phyloP scores from a whole-genome alignment of 208 protist genomes.

The Vickermania ingenoplastis region DNA sequence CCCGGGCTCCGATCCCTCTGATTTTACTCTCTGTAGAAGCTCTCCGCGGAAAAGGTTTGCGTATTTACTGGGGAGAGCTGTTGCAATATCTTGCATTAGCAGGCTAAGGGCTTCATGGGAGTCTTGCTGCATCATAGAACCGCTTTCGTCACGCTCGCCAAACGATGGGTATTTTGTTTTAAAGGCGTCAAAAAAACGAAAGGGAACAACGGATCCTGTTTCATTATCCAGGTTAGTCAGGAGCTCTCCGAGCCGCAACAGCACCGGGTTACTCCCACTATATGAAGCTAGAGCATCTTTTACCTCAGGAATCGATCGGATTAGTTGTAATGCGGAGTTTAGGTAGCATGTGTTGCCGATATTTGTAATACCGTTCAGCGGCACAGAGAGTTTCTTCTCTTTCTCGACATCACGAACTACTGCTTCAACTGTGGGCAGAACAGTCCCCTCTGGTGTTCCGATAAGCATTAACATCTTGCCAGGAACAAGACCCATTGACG shows the following conservation, averaged over 20 bases:
- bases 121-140: conserved; percentile 79
- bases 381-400: conserved; percentile 10
- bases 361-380: conserved; percentile 38
- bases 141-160: conserved; percentile 47
- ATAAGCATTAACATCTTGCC: conserved; percentile 77
- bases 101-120: conserved; percentile 63
- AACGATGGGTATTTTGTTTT: conserved; percentile 41
- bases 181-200: conserved; percentile 43
- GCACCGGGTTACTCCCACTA: conserved; percentile 22
- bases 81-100: conserved; percentile 30
- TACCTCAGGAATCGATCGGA: conserved; percentile 71
- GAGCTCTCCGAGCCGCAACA: conserved; percentile 21
- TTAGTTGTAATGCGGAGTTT: conserved; percentile 78
- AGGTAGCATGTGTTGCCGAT: conserved; percentile 88
- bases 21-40: conserved; percentile 6
- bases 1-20: conserved; percentile 6
- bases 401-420: conserved; percentile 6
- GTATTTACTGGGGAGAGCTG: conserved; percentile 24
- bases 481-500: conserved; percentile 23
- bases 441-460: conserved; percentile 38
- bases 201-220: conserved; percentile 24
- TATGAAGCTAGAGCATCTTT: conserved; percentile 21
- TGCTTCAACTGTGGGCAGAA: conserved; percentile 15
- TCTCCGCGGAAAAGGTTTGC: conserved; percentile 47
- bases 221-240: conserved; percentile 35